A percentile compares a stretch with the other conserved stretches of the same genome.
phyloP scores from a whole-genome alignment of 345 rosid species.

The Theobroma cacao region DNA sequence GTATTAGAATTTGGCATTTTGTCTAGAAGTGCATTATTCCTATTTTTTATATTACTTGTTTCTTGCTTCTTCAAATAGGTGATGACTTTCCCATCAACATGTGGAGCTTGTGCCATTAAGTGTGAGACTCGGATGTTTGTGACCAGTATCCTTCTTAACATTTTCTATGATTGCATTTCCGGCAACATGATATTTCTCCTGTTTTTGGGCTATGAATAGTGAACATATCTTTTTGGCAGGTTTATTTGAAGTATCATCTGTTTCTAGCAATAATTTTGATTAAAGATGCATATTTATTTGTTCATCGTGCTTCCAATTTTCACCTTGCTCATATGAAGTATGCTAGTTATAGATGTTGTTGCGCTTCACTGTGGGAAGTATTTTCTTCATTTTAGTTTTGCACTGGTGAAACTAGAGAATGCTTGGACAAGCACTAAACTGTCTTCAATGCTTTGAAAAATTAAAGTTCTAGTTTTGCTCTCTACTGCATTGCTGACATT shows the following conservation, averaged over 20 bases:
- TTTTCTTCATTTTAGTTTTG: background rate
- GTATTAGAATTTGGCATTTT: background rate
- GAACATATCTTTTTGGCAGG: background rate
- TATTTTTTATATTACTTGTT: background rate
- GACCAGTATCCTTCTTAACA: slow-evolving; percentile 44
- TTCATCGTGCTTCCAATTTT: background rate
- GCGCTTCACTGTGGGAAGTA: background rate
- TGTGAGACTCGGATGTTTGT: slow-evolving; percentile 49
- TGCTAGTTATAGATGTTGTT: slow-evolving; percentile 2
- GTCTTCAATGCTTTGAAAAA: background rate
- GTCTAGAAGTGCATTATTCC: background rate
- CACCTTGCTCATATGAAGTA: background rate
- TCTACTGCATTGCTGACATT: background rate
- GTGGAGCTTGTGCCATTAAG: slow-evolving; percentile 36
- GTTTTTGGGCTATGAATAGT: background rate
- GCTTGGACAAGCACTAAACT: background rate
- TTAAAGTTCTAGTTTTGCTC: background rate
- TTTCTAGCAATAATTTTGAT: background rate
- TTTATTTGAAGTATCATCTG: background rate
- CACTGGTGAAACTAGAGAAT: background rate
- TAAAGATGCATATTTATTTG: background rate
- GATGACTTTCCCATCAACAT: slow-evolving; percentile 48
- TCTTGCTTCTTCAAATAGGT: slow-evolving; percentile 27
- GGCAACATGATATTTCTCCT: background rate
- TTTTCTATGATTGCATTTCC: background rate